Percentiles rank a stretch among this genome's conserved stretches.
These are phyloP conservation scores for Lotmaria passim DNA, from an alignment of 208 protist species.

Conservation along the genomic window DNA sequence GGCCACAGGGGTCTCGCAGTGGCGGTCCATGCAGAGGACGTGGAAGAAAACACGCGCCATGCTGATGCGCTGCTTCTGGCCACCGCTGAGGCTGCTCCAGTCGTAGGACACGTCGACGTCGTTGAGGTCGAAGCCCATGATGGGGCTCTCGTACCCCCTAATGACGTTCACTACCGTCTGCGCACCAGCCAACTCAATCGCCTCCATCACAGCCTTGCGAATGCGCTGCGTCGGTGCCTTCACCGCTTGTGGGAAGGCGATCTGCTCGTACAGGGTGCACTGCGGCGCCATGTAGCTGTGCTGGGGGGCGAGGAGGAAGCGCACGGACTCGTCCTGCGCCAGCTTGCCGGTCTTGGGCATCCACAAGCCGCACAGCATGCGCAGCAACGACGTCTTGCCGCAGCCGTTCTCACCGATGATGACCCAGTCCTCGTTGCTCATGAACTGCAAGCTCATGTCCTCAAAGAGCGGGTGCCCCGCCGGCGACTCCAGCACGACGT, in stretches of 20 bases:
- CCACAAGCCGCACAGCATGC: slow-evolving; percentile 87
- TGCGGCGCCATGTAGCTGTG: slow-evolving; percentile 85
- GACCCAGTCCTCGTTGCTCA: slow-evolving; percentile 78
- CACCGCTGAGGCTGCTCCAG: slow-evolving; percentile 87
- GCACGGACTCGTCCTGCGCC: slow-evolving; percentile 46
- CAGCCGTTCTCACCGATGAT: slow-evolving; percentile 86
- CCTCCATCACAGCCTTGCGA: slow-evolving; percentile 44
- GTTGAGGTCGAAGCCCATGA: slow-evolving; percentile 56
- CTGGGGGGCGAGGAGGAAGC: slow-evolving; percentile 76
- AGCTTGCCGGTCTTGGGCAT: slow-evolving; percentile 56
- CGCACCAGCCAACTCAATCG: slow-evolving; percentile 71
- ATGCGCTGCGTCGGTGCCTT: slow-evolving; percentile 38
- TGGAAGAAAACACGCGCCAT: slow-evolving; percentile 90
- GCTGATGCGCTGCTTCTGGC: slow-evolving; percentile 88
- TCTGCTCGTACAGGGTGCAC: slow-evolving; percentile 85
- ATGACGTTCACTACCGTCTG: slow-evolving; percentile 77
- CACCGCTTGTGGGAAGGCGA: slow-evolving; percentile 63
- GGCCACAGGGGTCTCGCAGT: slow-evolving; percentile 56
- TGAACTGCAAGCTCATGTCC: slow-evolving; percentile 60
- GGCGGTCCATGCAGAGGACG: slow-evolving; percentile 66
- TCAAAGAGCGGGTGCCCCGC: slow-evolving; percentile 63
- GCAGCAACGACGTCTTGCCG: slow-evolving; percentile 87
- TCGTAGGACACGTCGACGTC: slow-evolving; percentile 72
- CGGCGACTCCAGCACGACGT: slow-evolving; percentile 63
- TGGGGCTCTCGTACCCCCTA: slow-evolving; percentile 69